Percentiles rank a stretch among this genome's conserved stretches.
These are phyloP conservation scores for Incumbomyces lentus DNA, from an alignment of 2,329 filamentous ascomycete species.

Conservation along the genomic window DNA sequence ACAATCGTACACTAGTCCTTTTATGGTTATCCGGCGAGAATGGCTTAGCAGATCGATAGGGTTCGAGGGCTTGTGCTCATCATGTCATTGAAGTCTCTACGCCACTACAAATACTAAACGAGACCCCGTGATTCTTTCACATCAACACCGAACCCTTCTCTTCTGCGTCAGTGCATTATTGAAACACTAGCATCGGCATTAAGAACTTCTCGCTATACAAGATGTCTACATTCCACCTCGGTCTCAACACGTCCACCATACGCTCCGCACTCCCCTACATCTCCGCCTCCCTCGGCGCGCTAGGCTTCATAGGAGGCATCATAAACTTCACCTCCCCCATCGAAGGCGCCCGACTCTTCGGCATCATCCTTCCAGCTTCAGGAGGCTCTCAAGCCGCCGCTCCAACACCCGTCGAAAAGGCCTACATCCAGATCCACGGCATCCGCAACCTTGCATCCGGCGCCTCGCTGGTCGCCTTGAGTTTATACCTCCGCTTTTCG, in stretches of 20 bases:
- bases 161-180: no score
- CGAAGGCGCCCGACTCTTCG: not conserved
- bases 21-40: no score
- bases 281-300: not conserved
- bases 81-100: no score
- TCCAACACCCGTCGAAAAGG: not conserved
- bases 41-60: no score
- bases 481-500: not conserved
- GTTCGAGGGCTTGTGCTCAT: no score
- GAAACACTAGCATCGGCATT: no score
- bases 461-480: not conserved
- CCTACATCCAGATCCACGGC: not conserved
- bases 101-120: no score
- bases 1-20: no score
- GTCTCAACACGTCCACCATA: constrained; percentile 1
- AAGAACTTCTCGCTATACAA: no score
- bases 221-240: not conserved
- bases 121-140: no score
- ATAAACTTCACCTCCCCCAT: not conserved
- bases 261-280: not conserved
- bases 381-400: no score
- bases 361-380: not conserved
- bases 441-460: not conserved
- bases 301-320: not conserved
- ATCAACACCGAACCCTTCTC: no score